These are phyloP conservation scores for Apiosordaria backusii DNA, from an alignment of 495 filamentous ascomycete genomes.

Conservation along the genomic window DNA sequence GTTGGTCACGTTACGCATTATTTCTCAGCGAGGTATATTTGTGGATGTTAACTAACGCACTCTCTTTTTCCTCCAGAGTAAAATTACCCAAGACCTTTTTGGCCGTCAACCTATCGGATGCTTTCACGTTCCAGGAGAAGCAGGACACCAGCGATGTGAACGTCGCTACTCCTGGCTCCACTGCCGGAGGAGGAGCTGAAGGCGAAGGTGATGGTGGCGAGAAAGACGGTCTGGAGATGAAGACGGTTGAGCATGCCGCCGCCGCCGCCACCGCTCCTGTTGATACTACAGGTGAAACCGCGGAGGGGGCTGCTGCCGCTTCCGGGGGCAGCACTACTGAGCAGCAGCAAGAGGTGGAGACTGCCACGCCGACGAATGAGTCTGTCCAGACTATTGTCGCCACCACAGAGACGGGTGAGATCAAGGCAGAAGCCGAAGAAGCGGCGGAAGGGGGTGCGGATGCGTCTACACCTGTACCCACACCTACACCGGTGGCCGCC, in stretches of 20 bases:
- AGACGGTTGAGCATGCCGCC: slow-evolving; percentile 1
- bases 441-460: background rate
- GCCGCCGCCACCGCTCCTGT: background rate
- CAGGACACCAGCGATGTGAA: slow-evolving; percentile 28
- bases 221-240: slow-evolving; percentile 12
- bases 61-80: slow-evolving; percentile 52
- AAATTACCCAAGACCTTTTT: slow-evolving; percentile 93
- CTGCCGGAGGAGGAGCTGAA: background rate
- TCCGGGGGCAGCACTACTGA: background rate
- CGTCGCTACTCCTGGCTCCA: slow-evolving; percentile 8
- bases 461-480: background rate
- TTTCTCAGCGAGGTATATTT: background rate
- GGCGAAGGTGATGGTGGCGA: slow-evolving; percentile 2
- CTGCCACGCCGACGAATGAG: background rate
- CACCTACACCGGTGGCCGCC: background rate
- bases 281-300: background rate
- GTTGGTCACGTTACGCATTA: background rate
- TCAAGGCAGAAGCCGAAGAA: background rate
- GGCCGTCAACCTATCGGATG: slow-evolving; percentile 82
- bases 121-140: slow-evolving; percentile 55
- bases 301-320: background rate
- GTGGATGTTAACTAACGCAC: background rate
- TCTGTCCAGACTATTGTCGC: background rate
- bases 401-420: background rate
- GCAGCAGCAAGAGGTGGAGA: background rate